Base-by-base conservation (phyloP, 495 filamentous ascomycete species). In the Ramalina intermedia region DNA sequence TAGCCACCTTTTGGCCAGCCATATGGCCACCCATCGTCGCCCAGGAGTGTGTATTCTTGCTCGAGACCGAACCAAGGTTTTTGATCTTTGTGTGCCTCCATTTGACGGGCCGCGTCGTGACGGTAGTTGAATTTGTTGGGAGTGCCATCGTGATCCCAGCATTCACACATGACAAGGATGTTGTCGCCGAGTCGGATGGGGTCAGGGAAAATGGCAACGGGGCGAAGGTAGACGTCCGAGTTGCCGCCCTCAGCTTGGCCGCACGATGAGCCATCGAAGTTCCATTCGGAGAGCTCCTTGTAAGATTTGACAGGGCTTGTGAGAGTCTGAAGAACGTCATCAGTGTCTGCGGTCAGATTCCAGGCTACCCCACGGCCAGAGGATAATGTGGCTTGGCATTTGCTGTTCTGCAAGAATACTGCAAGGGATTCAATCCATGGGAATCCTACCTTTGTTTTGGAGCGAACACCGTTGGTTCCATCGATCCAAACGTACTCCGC, bases 401-500 rank as follows among this genome's bases (percentile, higher is more conserved):
- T 11, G 45, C 3, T 18, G 38, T 4, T 21, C 21, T 17, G 50
- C 43, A 20, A 53, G 43, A 18, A 38, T 5, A 17, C 21, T 23
- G 49, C 43, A 27, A 53, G 43, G 50, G 39, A 24, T 20, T 29
- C 44, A 12, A 27, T 38, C 23, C 24, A 24, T 40, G 43, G 29
- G 14, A 43, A 47, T 39, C 52, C 73, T 71, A 94, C 91, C 79
- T 87, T 89, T 58, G 84, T 84, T 71, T 95, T 95, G 63, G 85
- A 88, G 52, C 88, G 85, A 57, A 81, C 72, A 53, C 81, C 83
- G 61, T 81, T 82, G 51, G 65, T 63, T 57, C 78, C 67, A 65
- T 98, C 91, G 60, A 98, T 89, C 91, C 91, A 98, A 72, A 98
- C 81, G 74, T 96, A 98, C 71, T 98, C 91, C 52, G 87, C 87